Evolutionary conservation across 495 filamentous ascomycete genomes (phyloP).

Genomic region (Penicillium goetzii): DNA sequence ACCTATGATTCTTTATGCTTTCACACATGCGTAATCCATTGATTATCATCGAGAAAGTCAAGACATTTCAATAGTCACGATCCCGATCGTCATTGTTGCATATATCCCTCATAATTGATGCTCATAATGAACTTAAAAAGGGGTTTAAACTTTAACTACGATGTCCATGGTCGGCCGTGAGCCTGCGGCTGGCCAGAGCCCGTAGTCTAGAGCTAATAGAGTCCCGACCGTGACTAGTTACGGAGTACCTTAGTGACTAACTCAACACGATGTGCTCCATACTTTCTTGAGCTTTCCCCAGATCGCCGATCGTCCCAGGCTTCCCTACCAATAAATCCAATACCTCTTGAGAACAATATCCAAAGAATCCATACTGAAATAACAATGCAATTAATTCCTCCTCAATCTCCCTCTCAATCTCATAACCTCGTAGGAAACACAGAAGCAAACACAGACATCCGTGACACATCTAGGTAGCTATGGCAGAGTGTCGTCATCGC

Average conservation of each 20-base stretch:
- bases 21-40: neutral
- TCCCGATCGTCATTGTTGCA: neutral
- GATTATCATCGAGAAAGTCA: neutral
- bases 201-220: neutral
- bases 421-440: neutral
- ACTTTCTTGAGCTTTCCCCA: conserved; percentile 1
- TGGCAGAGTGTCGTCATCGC: conserved; percentile 22
- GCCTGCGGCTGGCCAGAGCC: neutral
- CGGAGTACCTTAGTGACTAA: neutral
- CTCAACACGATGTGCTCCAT: neutral
- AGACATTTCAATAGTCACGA: neutral
- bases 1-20: neutral
- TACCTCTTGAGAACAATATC: neutral
- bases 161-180: neutral
- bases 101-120: neutral
- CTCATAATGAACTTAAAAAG: neutral
- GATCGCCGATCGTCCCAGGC: conserved; percentile 1
- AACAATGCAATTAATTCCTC: neutral
- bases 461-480: neutral
- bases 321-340: neutral
- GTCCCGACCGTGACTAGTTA: neutral
- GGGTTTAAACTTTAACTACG: neutral
- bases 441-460: neutral
- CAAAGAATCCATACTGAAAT: neutral
- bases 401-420: neutral